Evolutionary conservation across 1,284 basidiomycete genomes (phyloP).

Genomic region (Sanghuangporus weigelae): DNA sequence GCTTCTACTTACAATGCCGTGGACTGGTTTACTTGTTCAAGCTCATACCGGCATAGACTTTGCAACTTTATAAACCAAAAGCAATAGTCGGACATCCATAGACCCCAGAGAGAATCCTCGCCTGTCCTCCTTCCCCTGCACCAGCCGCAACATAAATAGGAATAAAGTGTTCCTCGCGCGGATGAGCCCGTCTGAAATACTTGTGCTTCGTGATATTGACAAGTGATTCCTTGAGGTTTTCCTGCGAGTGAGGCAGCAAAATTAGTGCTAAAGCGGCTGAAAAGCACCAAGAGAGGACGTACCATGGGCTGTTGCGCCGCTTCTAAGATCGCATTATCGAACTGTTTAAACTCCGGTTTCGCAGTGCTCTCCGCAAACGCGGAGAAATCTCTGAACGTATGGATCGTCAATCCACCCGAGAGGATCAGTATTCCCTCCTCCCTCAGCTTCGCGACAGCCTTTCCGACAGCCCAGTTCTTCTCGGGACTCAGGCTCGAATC

Average conservation of each 20-base stretch:
- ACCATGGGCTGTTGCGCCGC: slow-evolving; percentile 49
- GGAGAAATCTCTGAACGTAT: slow-evolving; percentile 56
- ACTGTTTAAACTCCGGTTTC: slow-evolving; percentile 43
- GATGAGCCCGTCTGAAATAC: slow-evolving; percentile 61
- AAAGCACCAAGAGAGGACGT: slow-evolving; percentile 26
- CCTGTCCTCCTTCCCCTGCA: slow-evolving; percentile 54
- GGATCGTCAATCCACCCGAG: slow-evolving; percentile 64
- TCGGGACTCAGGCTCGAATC: slow-evolving; percentile 55
- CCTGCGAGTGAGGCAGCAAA: slow-evolving; percentile 25
- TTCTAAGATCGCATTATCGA: slow-evolving; percentile 53
- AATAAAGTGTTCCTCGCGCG: slow-evolving; percentile 68
- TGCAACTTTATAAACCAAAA: slow-evolving; percentile 44
- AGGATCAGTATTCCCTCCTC: slow-evolving; percentile 63
- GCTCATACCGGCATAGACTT: too few relatives aligned
- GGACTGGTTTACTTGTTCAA: too few relatives aligned
- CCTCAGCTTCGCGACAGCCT: slow-evolving; percentile 54
- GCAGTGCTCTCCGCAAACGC: slow-evolving; percentile 50
- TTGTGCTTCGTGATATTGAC: slow-evolving; percentile 47
- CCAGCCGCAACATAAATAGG: slow-evolving; percentile 70
- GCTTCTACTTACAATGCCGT: too few relatives aligned
- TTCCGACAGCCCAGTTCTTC: slow-evolving; percentile 61
- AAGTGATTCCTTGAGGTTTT: slow-evolving; percentile 39
- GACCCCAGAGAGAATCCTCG: slow-evolving; percentile 43
- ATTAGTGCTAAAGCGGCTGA: slow-evolving; percentile 16
- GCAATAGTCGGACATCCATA: slow-evolving; percentile 58